A percentile compares a stretch with the other conserved stretches of the same genome.
Evolutionary conservation across 257 asterid species (phyloP).

Genomic region (Schizonepeta tenuifolia): DNA sequence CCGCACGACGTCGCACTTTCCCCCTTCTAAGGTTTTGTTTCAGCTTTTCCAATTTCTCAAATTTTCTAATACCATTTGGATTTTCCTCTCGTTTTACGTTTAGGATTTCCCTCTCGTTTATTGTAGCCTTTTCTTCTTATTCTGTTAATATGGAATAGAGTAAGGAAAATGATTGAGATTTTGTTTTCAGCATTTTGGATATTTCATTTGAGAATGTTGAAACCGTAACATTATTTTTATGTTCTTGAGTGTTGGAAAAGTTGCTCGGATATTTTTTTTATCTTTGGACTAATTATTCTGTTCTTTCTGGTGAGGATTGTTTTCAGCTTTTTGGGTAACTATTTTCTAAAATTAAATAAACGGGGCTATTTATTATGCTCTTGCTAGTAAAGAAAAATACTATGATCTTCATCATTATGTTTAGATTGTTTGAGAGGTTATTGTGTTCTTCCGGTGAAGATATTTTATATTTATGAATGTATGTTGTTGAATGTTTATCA

Average conservation of each 20-base stretch:
- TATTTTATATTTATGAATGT: background rate
- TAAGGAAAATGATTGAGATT: background rate
- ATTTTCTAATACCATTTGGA: background rate
- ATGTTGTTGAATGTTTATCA: background rate
- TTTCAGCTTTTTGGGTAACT: background rate
- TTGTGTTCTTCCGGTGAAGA: background rate
- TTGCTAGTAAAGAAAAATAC: background rate
- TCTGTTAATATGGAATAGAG: background rate
- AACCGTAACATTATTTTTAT: background rate
- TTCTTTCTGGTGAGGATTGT: background rate
- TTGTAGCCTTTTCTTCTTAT: background rate
- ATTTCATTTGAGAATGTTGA: background rate
- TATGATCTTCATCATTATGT: background rate
- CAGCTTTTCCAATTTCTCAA: too few relatives aligned
- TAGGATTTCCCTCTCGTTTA: constrained; percentile 1
- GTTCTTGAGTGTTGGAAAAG: background rate
- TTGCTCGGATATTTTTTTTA: background rate
- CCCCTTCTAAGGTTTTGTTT: constrained; percentile 69
- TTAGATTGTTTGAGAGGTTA: background rate
- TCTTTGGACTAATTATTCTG: background rate
- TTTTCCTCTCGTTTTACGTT: too few relatives aligned
- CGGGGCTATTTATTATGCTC: background rate
- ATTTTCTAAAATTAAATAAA: background rate
- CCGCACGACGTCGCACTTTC: constrained; percentile 47
- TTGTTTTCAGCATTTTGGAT: background rate